Conservation (phyloP, 176 grass and related monocot genomes). For the Oryza australiensis region DNA sequence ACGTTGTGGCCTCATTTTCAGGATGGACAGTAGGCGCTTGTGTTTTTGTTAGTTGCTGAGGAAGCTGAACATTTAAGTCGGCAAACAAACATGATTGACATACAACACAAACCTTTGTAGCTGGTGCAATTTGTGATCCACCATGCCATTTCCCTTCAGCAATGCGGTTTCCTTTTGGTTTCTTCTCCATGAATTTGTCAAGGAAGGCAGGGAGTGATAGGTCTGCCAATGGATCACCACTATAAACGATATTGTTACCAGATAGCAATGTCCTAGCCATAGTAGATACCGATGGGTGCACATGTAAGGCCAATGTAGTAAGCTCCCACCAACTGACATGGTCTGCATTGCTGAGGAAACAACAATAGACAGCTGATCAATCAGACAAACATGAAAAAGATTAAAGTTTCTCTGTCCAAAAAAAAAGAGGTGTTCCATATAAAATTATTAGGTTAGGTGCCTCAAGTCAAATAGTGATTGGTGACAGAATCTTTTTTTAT, state of each 20-base stretch:
- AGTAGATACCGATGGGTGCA: constrained; percentile 94
- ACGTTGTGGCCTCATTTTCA: background rate
- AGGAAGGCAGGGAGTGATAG: constrained; percentile 82
- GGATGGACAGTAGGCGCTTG: no score
- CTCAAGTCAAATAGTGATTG: background rate
- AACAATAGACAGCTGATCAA: constrained; percentile 27
- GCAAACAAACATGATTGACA: constrained; percentile 11
- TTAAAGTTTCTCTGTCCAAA: background rate
- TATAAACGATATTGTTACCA: constrained; percentile 91
- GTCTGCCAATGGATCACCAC: constrained; percentile 80
- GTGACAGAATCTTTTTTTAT: background rate
- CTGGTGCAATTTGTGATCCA: constrained; percentile 88
- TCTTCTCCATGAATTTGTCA: constrained; percentile 99
- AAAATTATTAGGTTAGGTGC: background rate
- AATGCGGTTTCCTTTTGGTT: constrained; percentile 72
- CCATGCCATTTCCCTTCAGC: constrained; percentile 94
- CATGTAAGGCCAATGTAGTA: constrained; percentile 67
- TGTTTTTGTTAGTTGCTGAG: background rate
- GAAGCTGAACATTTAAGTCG: constrained; percentile 5
- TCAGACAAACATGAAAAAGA: constrained; percentile 3
- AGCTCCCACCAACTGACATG: constrained; percentile 85
- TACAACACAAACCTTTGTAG: constrained; percentile 60
- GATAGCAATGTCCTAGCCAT: constrained; percentile 84
- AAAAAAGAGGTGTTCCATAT: background rate
- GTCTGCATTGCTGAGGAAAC: constrained; percentile 74